These are phyloP conservation scores for Oryza coarctata DNA, from an alignment of 176 grass and related monocot genomes.

Conservation along the genomic window DNA sequence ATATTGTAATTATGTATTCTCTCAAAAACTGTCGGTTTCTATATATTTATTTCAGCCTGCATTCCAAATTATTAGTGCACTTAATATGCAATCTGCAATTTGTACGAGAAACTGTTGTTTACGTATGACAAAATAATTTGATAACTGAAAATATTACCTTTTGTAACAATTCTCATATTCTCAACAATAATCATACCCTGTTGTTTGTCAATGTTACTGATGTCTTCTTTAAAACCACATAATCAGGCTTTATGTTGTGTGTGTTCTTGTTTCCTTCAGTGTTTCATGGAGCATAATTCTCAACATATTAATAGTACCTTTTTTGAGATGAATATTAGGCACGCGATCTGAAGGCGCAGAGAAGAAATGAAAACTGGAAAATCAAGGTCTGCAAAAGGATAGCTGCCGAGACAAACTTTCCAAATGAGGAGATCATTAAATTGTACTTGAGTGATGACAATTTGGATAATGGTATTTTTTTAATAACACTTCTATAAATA, in stretches of 20 bases:
- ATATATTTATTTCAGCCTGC: background rate
- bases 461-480: slow-evolving; percentile 58
- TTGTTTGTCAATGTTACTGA: slow-evolving; percentile 16
- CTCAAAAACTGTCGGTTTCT: background rate
- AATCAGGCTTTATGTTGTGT: background rate
- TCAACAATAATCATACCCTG: background rate
- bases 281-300: background rate
- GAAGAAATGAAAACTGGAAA: slow-evolving; percentile 75
- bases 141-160: background rate
- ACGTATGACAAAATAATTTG: background rate
- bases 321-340: slow-evolving; percentile 50
- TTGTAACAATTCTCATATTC: background rate
- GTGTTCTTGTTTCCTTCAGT: slow-evolving; percentile 21
- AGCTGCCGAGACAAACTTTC: slow-evolving; percentile 74
- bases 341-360: slow-evolving; percentile 59
- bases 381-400: slow-evolving; percentile 80
- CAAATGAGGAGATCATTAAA: slow-evolving; percentile 82
- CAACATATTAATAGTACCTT: slow-evolving; percentile 9
- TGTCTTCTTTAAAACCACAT: slow-evolving; percentile 4
- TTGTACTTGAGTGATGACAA: slow-evolving; percentile 74
- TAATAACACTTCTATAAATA: background rate
- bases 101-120: background rate
- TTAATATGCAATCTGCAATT: slow-evolving; percentile 4
- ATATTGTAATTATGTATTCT: background rate
- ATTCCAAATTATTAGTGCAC: background rate